These are phyloP conservation scores for Malassezia dermatis DNA, from an alignment of 1,284 basidiomycete genomes.

Conservation along the genomic window DNA sequence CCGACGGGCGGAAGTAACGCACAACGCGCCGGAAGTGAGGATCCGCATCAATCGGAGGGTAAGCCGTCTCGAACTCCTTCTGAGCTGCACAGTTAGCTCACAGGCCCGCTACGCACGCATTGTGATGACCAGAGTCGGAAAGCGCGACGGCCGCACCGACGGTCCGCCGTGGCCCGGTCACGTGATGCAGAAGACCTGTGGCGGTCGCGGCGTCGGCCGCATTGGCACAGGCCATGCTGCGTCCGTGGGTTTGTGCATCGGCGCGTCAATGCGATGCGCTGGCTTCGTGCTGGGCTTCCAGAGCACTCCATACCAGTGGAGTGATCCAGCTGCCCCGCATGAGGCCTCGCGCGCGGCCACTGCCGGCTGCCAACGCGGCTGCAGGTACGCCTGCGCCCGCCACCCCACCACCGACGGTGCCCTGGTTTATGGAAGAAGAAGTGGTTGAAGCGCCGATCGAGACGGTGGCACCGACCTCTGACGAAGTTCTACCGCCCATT, in stretches of 20 bases:
- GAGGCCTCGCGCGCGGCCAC: neutral
- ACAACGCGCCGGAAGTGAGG: conserved; percentile 81
- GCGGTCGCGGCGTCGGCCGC: neutral
- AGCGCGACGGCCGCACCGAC: neutral
- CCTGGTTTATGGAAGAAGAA: conserved; percentile 35
- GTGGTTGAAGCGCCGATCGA: conserved; percentile 21
- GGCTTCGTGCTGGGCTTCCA: neutral
- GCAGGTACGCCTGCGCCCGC: neutral
- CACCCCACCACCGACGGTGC: conserved; percentile 11
- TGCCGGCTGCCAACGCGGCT: neutral
- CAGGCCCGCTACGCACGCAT: conserved; percentile 11
- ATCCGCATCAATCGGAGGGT: conserved; percentile 60
- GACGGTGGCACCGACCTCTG: neutral
- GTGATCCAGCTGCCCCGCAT: neutral
- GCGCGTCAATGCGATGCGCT: neutral
- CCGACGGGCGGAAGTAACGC: conserved; percentile 74
- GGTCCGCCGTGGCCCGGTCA: conserved; percentile 1
- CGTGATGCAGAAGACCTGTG: neutral
- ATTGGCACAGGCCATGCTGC: neutral
- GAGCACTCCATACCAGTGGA: conserved; percentile 1
- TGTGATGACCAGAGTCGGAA: neutral
- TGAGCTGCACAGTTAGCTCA: conserved; percentile 16
- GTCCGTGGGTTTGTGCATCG: neutral
- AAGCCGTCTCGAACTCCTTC: conserved; percentile 40
- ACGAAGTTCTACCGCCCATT: neutral